Evolutionary conservation across 169 alveolate species (phyloP), one percentile per base, ranked within the genome.

Genomic region (Plasmodium coatneyi): DNA sequence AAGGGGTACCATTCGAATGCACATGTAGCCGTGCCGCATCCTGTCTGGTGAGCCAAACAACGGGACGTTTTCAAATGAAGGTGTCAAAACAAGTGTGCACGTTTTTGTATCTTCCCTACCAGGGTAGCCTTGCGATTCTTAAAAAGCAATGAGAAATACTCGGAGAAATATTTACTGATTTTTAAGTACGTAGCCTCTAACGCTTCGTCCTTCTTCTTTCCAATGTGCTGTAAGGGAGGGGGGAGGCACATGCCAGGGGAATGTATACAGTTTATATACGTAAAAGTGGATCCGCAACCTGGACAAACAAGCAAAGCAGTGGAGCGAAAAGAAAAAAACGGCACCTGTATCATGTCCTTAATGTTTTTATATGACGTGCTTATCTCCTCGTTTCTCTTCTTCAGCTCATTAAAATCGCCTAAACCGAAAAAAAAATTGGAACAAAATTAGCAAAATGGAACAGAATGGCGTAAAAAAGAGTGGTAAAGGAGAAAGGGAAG

Each of bases 121-220:
- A 87, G 71, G 46, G 74, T 78, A 39, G 93, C 93, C 82, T 87
- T 87, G 39, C 93, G 80, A 41, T 87, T 87, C 82, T 87, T 87
- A 87, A 87, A 87, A 76, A 87, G 93, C 25, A 87, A 14, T 34
- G 93, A 87, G 71, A 87, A 87, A 56, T 87, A 87, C 36, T 87
- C 93, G 34, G 93, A 87, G 80, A 87, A 87, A 41, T 87, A 87
- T 87, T 87, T 87, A 79, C 82, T 87, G 41, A 87, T 87, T 87
- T 87, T 87, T 30, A 87, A 66, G 71, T 87, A 87, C 39, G 93
- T 87, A 78, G 93, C 93, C 72, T 87, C 93, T 32, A 87, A 60
- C 22, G 93, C 93, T 79, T 87, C 93, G 80, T 87, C 93, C 71
- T 87, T 87, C 82, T 87, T 87, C 36, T 87, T 87, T n/a, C 93